Base-by-base conservation (phyloP, 352 stramenopile species). In the Globisporangium paddicum region DNA sequence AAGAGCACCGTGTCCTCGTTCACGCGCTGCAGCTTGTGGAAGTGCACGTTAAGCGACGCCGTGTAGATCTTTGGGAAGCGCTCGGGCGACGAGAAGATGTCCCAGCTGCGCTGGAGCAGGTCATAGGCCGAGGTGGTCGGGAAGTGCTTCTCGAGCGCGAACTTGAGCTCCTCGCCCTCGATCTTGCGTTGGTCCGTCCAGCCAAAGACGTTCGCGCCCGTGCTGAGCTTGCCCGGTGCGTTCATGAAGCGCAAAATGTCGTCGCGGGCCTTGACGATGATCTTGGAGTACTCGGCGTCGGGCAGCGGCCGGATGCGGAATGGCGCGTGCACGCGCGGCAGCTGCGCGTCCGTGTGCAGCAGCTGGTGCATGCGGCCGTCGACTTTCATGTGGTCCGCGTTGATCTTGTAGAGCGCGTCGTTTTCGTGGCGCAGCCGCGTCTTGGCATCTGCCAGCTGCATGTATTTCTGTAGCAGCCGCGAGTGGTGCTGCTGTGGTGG, bases 141-240 rank as follows among this genome's bases (percentile, higher is more conserved):
- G 50, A 90, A 86, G 16, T 67, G 52, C 52, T 90, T 90, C 35
- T 87, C 72, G 7, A 90, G 63, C 23, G 77, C 75, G 34, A 90
- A 90, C 54, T 86, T 85, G 38, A 87, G 58, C 21, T 69, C 68
- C 4, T 66, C 52, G 11, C 64, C 73, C 2, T 57, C 55, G 26
- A 87, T 44, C 28, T 90, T 73, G 32, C 79, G 77, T 62, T 86
- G 67, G 41, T 88, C 77, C 14, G 72, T 83, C 80, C 80, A 90
- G 4, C 80, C 80, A 50, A 90, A 72, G 16, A 90, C 74, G 3
- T 68, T 50, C 19, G 68, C 68, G 0, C 80, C 74, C 0, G 71
- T 75, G 45, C 73, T 87, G 2, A 79, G 64, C 57, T 83, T 89
- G 16, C 73, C 50, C 0, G 68, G 62, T 14, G 64, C 71, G 47